A percentile compares a stretch with the other conserved stretches of the same genome.
Evolutionary conservation across 2,329 filamentous ascomycete species (phyloP).

Genomic region (Penicillium rolfsii): DNA sequence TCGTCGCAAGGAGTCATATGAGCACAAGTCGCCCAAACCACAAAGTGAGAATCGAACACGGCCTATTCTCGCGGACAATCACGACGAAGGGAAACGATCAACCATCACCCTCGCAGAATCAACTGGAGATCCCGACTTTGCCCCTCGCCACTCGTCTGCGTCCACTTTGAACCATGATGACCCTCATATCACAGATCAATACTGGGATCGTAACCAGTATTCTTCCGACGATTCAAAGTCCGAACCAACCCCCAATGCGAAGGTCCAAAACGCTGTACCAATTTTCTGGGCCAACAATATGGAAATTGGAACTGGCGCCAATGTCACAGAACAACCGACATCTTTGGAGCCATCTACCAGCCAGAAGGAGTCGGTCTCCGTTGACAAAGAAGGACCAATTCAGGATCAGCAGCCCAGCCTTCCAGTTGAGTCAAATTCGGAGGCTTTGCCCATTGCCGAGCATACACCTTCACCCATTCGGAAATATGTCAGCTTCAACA

Average conservation of each 20-base stretch:
- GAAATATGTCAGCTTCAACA: constrained; percentile 1
- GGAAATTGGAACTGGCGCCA: constrained; percentile 1
- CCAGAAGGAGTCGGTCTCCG: constrained; percentile 11
- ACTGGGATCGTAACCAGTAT: constrained; percentile 15
- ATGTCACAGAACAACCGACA: background rate
- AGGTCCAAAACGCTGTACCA: constrained; percentile 7
- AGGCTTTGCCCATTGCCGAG: background rate
- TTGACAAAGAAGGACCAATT: background rate
- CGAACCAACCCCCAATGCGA: background rate
- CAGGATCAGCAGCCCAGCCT: background rate
- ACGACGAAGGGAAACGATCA: constrained; percentile 25
- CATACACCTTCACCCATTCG: background rate
- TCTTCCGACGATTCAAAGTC: constrained; percentile 15
- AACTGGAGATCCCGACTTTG: constrained; percentile 18
- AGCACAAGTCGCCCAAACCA: constrained; percentile 9
- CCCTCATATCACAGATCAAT: constrained; percentile 3
- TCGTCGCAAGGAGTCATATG: constrained; percentile 6
- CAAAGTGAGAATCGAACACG: constrained; percentile 12
- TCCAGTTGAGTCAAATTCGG: background rate
- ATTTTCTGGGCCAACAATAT: constrained; percentile 10
- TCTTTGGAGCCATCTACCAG: constrained; percentile 3
- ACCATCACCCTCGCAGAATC: constrained; percentile 29
- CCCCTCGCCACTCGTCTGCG: constrained; percentile 26
- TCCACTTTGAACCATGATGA: constrained; percentile 28
- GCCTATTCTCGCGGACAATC: constrained; percentile 15